These are phyloP conservation scores for Afroboletus lepidellus DNA, from an alignment of 1,284 basidiomycete genomes.

Conservation along the genomic window DNA sequence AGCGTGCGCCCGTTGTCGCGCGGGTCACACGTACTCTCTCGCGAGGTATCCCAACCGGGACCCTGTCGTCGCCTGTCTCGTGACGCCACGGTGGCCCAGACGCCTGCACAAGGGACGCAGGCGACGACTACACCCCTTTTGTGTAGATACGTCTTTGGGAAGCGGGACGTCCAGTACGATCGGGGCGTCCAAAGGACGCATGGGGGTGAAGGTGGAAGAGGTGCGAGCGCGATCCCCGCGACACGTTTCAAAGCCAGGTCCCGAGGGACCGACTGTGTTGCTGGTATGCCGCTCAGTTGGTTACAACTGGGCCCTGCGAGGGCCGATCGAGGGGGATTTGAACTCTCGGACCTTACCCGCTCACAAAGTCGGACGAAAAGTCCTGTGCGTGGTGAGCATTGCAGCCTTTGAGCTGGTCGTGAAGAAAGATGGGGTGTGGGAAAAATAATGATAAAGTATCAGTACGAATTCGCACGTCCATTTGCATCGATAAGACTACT, in stretches of 20 bases:
- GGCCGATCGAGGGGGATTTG: conserved; percentile 32
- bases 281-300: conserved; percentile 34
- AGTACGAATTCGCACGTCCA: neutral
- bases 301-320: conserved; percentile 34
- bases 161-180: conserved; percentile 1
- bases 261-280: conserved; percentile 18
- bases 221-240: conserved; percentile 26
- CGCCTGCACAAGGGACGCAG: too few relatives aligned
- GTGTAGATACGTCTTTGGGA: too few relatives aligned
- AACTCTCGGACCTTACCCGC: conserved; percentile 38
- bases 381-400: conserved; percentile 30
- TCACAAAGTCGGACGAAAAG: conserved; percentile 23
- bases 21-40: neutral
- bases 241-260: conserved; percentile 27
- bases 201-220: conserved; percentile 1
- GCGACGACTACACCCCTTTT: too few relatives aligned
- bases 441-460: too few relatives aligned
- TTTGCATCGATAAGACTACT: neutral
- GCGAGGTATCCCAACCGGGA: too few relatives aligned
- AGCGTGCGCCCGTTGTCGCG: neutral
- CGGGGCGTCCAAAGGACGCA: conserved; percentile 24
- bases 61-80: too few relatives aligned
- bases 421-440: neutral
- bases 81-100: too few relatives aligned
- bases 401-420: conserved; percentile 35